Base-by-base conservation (phyloP, 2,329 filamentous ascomycete genomes). In the Colletotrichum coccodes region DNA sequence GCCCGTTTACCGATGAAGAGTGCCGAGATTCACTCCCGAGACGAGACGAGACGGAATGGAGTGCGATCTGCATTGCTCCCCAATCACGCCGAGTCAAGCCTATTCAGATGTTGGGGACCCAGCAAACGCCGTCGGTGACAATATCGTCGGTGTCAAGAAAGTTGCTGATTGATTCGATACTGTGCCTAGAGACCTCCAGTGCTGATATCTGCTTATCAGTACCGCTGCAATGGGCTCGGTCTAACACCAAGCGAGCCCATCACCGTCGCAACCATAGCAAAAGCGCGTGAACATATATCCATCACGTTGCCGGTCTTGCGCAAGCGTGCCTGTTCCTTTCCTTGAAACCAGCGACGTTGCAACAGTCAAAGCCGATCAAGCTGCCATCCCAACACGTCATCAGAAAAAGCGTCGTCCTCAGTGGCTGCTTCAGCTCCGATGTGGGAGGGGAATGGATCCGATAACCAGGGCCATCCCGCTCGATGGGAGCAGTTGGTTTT, bases 1-100 rank as follows among this genome's bases (percentile, higher is more conserved):
- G 18, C 34, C 11, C 21, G 16, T 38, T 60, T 68, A 47, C 54
- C 34, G 46, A 60, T 23, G 16, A 49, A 36, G 38, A 68, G 4
- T 68, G 65, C 65, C 61, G 65, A 47, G 4, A 46, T 59, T 34
- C 11, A 34, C 30, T 53, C 32, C 49, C 65, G 61, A 54, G 44
- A 54, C 40, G 61, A 64, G 52, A 40, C 47, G 23, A n/a, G n/a
- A n/a, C n/a, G 38, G 47, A 30, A 49, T 49, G 30, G 34, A 21
- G 47, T 36, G 14, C 32, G 61, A 50, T 60, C 65, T 42, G 47
- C 49, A 50, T 65, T 60, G 30, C 40, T 36, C 47, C 54, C 54
- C 61, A 42, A 23, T 56, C 36, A 14, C 40, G 40, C 61, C 42
- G 61, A 65, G 60, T 42, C 21, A 3, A 26, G 49, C 28, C 7